Conservation (phyloP, 2,329 filamentous ascomycete genomes). For the Zymoseptoria passerinii region DNA sequence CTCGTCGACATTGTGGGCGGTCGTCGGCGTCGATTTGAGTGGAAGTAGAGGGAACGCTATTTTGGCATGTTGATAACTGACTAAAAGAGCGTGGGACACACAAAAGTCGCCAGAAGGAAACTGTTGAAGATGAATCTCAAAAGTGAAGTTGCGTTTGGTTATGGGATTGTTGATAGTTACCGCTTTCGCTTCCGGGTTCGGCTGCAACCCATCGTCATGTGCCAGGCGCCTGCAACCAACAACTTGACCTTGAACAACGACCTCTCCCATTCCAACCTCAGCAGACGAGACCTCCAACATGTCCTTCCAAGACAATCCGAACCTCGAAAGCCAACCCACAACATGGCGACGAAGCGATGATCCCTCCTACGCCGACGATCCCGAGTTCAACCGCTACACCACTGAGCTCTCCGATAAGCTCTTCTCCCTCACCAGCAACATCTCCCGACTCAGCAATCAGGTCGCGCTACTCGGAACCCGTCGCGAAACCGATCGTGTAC, state of each 20-base stretch:
- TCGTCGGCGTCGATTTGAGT: neutral
- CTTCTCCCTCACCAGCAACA: conserved; percentile 81
- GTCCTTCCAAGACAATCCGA: conserved; percentile 85
- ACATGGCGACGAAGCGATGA: conserved; percentile 60
- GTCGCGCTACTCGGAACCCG: conserved; percentile 79
- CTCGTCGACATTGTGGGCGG: neutral
- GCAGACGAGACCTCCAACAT: conserved; percentile 40
- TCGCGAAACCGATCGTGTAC: conserved; percentile 81
- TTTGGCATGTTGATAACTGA: neutral
- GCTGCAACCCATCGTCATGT: conserved; percentile 2
- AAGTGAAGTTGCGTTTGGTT: neutral
- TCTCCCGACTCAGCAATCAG: conserved; percentile 75
- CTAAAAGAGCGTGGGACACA: neutral
- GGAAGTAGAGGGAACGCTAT: neutral
- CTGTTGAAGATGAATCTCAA: neutral
- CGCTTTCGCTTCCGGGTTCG: neutral
- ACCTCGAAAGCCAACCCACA: conserved; percentile 70
- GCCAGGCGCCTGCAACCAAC: neutral
- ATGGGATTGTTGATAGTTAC: neutral
- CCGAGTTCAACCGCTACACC: conserved; percentile 78
- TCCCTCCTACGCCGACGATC: conserved; percentile 77
- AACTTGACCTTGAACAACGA: neutral
- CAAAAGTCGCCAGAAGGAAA: neutral
- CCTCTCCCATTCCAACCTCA: neutral
- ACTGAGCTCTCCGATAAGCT: conserved; percentile 78